A percentile compares a stretch with the other conserved stretches of the same genome.
phyloP scores from a whole-genome alignment of 768 basidiomycete genomes.

The Agrocybe chaxingu region DNA sequence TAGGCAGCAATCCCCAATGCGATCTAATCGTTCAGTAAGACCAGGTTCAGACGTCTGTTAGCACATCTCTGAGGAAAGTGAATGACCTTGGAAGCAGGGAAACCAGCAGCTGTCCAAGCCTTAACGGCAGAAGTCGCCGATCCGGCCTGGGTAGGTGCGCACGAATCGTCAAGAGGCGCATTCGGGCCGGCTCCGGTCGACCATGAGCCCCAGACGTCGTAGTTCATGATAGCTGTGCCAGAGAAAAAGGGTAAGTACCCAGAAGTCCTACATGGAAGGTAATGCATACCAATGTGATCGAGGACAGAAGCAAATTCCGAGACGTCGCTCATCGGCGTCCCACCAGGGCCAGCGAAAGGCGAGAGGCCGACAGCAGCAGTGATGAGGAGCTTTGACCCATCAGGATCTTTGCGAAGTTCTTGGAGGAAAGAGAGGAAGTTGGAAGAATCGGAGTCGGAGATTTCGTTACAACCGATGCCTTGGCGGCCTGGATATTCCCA shows the following conservation, averaged over 20 bases:
- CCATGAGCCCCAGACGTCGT: slow-evolving; percentile 55
- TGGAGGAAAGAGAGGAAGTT: slow-evolving; percentile 83
- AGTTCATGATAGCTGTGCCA: slow-evolving; percentile 55
- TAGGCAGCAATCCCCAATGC: slow-evolving; percentile 84
- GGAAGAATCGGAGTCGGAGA: slow-evolving; percentile 56
- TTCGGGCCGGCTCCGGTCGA: slow-evolving; percentile 71
- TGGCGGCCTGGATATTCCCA: slow-evolving; percentile 83
- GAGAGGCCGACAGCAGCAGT: slow-evolving; percentile 40
- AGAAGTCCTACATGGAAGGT: background rate
- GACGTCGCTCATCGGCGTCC: slow-evolving; percentile 64
- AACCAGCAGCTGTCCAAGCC: slow-evolving; percentile 71
- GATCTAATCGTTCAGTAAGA: slow-evolving; percentile 34
- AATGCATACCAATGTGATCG: slow-evolving; percentile 35
- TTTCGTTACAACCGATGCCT: slow-evolving; percentile 70
- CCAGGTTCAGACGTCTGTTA: background rate
- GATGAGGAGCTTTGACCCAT: slow-evolving; percentile 53
- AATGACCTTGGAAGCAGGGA: slow-evolving; percentile 53
- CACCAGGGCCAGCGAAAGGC: slow-evolving; percentile 46
- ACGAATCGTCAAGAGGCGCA: slow-evolving; percentile 77
- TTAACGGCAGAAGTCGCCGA: slow-evolving; percentile 70
- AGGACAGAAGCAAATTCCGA: slow-evolving; percentile 69
- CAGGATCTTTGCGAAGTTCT: slow-evolving; percentile 56
- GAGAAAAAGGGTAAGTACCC: background rate
- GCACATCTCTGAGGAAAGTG: background rate
- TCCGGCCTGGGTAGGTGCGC: slow-evolving; percentile 62